Evolutionary conservation across 129 eudicot genomes (phyloP).

Genomic region (Tagetes erecta): DNA sequence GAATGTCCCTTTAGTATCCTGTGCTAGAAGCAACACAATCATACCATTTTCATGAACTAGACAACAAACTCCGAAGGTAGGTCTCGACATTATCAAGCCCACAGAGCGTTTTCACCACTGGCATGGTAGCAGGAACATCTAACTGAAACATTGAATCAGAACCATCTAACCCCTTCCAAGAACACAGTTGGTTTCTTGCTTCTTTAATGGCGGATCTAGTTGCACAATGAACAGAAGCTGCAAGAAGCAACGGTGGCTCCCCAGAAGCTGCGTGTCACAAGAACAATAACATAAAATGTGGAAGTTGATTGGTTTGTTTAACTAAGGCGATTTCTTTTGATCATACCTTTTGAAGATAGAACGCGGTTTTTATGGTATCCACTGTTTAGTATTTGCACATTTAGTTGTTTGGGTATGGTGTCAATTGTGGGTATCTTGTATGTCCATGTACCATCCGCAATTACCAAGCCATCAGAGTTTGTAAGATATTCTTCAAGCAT

Average conservation of each 20-base stretch:
- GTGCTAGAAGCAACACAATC: conserved; percentile 21
- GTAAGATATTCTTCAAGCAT: conserved; percentile 82
- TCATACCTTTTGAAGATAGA: conserved; percentile 87
- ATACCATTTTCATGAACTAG: conserved; percentile 32
- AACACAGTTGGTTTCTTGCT: conserved; percentile 62
- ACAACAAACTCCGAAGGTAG: conserved; percentile 50
- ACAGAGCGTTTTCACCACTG: conserved; percentile 79
- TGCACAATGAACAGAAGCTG: conserved; percentile 88
- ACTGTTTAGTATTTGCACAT: conserved; percentile 74
- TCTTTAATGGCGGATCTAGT: conserved; percentile 82
- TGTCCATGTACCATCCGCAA: conserved; percentile 87
- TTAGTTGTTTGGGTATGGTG: conserved; percentile 74
- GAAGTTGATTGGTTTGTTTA: not conserved
- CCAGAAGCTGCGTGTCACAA: conserved; percentile 70
- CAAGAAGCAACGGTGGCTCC: conserved; percentile 89
- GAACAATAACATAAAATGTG: not conserved
- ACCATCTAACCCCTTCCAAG: conserved; percentile 58
- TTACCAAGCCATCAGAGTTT: conserved; percentile 67
- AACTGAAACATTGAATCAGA: conserved; percentile 46
- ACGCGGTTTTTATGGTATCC: conserved; percentile 80
- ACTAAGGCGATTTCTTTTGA: not conserved
- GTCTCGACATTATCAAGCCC: conserved; percentile 67
- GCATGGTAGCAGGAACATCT: conserved; percentile 94
- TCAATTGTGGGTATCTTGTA: conserved; percentile 95
- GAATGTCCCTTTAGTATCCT: not conserved